phyloP scores from a whole-genome alignment of 306 rosid genomes.

The Fagus sylvatica region DNA sequence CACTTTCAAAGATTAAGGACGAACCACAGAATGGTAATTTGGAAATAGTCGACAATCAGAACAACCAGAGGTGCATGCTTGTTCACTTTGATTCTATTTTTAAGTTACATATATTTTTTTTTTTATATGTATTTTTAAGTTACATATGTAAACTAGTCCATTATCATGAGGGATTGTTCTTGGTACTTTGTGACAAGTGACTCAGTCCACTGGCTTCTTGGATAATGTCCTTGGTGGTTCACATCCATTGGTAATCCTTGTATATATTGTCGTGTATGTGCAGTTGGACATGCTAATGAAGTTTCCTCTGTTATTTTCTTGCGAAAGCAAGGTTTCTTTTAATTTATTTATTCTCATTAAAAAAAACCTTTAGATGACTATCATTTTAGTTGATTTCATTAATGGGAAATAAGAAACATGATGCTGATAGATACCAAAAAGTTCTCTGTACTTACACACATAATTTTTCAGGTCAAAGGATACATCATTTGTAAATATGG shows the following conservation, averaged over 20 bases:
- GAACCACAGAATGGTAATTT: neutral
- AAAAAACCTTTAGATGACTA: neutral
- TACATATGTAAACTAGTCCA: neutral
- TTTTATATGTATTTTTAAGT: neutral
- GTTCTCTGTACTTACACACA: neutral
- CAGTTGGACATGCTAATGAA: neutral
- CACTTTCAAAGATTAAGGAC: neutral
- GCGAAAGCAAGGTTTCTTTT: neutral
- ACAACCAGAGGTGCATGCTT: neutral
- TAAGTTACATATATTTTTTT: no score
- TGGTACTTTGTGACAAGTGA: neutral
- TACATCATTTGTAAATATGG: conserved; percentile 6
- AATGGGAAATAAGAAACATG: neutral
- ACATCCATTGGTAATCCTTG: neutral
- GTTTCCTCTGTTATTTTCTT: neutral
- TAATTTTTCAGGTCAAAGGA: conserved; percentile 1
- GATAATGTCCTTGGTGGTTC: neutral
- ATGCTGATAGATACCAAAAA: neutral
- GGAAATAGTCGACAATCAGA: neutral
- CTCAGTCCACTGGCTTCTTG: neutral
- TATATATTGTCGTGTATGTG: neutral
- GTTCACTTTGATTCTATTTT: neutral
- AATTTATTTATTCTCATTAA: neutral
- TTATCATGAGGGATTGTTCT: neutral
- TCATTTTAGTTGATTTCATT: neutral